phyloP scores from a whole-genome alignment of 2,329 filamentous ascomycete genomes.

The Pestalotiopsis sp. region DNA sequence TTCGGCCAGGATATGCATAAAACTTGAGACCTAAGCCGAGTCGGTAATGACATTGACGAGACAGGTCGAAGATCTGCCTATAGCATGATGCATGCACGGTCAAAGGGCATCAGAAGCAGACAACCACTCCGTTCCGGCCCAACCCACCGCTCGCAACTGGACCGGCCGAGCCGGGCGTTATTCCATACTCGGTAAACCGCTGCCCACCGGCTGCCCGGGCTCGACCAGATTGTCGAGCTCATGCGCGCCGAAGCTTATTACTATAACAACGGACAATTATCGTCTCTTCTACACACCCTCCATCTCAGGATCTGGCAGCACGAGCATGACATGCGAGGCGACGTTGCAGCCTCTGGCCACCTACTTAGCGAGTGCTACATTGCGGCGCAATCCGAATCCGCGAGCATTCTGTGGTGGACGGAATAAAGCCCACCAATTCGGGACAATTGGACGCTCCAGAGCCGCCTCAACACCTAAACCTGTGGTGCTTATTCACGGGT shows the following conservation, averaged over 20 bases:
- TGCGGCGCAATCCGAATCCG: not conserved
- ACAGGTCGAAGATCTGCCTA: not conserved
- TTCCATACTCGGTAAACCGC: slow-evolving; percentile 1
- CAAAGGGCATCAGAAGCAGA: not conserved
- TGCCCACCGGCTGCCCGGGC: not conserved
- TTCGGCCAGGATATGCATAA: not conserved
- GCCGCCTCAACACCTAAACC: not conserved
- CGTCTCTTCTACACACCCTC: not conserved
- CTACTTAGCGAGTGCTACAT: not conserved
- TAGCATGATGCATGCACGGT: not conserved
- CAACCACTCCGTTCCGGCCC: not conserved
- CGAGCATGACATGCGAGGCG: not conserved
- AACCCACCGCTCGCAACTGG: not conserved
- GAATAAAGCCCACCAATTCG: slow-evolving; percentile 4
- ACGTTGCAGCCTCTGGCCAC: not conserved
- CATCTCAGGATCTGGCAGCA: not conserved
- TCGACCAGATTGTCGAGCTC: not conserved
- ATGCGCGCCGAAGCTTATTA: slow-evolving; percentile 1
- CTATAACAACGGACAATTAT: not conserved
- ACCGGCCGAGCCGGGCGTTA: not conserved
- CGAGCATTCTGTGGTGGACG: not conserved
- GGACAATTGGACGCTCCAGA: slow-evolving; percentile 11
- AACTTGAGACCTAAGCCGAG: not conserved
- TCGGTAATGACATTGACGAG: not conserved
- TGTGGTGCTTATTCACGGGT: not conserved